Percentiles rank a stretch among this genome's conserved stretches.
Evolutionary conservation across 2,329 filamentous ascomycete genomes (phyloP).

Genomic region (Neurospora sp.): DNA sequence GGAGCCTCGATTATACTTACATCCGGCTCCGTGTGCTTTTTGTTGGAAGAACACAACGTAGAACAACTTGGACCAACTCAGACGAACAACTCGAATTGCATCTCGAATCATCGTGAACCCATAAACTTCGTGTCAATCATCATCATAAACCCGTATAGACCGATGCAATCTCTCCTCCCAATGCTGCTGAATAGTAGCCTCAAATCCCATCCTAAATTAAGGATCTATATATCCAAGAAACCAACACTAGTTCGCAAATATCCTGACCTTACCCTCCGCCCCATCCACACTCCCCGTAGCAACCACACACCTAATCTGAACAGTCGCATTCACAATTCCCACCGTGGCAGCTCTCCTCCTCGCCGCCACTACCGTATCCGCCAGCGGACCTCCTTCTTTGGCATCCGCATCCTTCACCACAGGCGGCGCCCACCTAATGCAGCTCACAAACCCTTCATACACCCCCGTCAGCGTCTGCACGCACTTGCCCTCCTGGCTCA

Average conservation of each 20-base stretch:
- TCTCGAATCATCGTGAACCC: neutral
- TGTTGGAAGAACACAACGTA: neutral
- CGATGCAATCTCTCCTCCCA: neutral
- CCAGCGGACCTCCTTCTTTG: slow-evolving; percentile 24
- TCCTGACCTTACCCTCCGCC: slow-evolving; percentile 45
- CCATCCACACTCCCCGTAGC: slow-evolving; percentile 77
- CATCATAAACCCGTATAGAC: neutral
- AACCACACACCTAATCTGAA: slow-evolving; percentile 69
- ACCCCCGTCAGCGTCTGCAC: slow-evolving; percentile 69
- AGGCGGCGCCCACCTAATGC: slow-evolving; percentile 75
- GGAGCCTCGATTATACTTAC: neutral
- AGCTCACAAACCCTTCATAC: slow-evolving; percentile 75
- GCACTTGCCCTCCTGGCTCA: slow-evolving; percentile 78
- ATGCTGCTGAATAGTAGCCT: neutral
- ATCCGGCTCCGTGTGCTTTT: neutral
- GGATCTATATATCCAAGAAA: neutral
- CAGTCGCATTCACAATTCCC: slow-evolving; percentile 33
- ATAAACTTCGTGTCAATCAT: neutral
- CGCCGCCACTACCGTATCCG: slow-evolving; percentile 23
- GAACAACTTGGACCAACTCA: neutral
- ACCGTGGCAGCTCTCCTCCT: slow-evolving; percentile 34
- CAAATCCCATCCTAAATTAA: neutral
- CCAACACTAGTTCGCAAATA: slow-evolving; percentile 51
- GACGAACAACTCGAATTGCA: neutral
- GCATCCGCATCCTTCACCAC: slow-evolving; percentile 48